Evolutionary conservation across 345 rosid genomes (phyloP).

Genomic region (Hibiscus mutabilis): DNA sequence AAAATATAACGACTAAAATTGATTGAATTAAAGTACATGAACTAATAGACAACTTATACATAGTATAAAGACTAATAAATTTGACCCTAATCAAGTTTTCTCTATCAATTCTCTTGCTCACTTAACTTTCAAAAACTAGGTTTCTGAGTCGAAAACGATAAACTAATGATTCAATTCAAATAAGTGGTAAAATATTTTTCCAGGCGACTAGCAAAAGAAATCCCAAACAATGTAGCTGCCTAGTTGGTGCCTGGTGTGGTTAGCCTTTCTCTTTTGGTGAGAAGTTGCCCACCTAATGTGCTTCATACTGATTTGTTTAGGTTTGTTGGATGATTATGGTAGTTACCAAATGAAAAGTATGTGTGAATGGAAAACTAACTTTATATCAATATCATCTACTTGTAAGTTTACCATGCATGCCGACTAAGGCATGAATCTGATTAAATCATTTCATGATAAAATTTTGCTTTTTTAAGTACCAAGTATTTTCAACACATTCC

Average conservation of each 20-base stretch:
- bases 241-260: no score
- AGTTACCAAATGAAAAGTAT: conserved; percentile 22
- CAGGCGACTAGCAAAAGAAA: not conserved
- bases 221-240: not conserved
- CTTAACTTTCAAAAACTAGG: not conserved
- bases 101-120: no score
- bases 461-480: not conserved
- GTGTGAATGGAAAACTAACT: not conserved
- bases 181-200: not conserved
- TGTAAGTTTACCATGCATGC: not conserved
- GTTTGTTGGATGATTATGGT: conserved; percentile 12
- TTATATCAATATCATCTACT: not conserved
- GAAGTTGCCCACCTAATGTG: conserved; percentile 22
- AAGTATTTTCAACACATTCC: not conserved
- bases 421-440: no score
- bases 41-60: no score
- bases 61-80: no score
- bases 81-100: no score
- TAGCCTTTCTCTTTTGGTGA: conserved; percentile 12
- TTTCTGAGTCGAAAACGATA: no score
- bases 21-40: no score
- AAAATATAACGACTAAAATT: no score
- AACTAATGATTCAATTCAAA: not conserved
- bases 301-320: conserved; percentile 16
- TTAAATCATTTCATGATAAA: not conserved